Base-by-base conservation (phyloP, 2,329 filamentous ascomycete species). In the Scedosporium minutisporum region DNA sequence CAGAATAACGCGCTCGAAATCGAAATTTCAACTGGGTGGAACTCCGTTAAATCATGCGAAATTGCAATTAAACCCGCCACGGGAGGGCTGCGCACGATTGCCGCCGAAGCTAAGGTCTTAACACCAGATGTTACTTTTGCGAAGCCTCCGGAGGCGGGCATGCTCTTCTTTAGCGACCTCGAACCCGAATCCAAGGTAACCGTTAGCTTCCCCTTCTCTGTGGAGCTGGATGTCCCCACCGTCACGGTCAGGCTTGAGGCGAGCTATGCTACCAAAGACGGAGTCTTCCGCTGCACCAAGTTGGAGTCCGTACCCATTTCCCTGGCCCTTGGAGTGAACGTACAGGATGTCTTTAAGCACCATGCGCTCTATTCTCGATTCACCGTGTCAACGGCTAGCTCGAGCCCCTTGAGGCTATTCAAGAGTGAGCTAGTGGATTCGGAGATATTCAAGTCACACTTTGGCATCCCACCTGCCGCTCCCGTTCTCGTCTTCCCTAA, bases 261-360 rank as follows among this genome's bases (percentile, higher is more conserved):
- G 9, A 80, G 78, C 0, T 96, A 95, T 70, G 82, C 82, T 2
- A 93, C 90, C 0, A 78, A 85, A 0, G 76, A 83, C 2, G 89
- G 87, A 2, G 79, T 77, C 6, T 90, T 91, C 66, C 79, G 81
- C 62, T 88, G 87, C 70, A 82, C 85, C 16, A 83, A 82, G 16
- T 80, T 81, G 6, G 82, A 84, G 55, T 21, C 80, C 3, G 80
- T 96, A 21, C 82, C 87, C 2, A 88, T 95, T 1, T 83, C 89
- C 1, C 79, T 99, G 4, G 90, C 91, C 0, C 80, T 99, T 3
- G 93, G 93, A 3, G 95, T 99, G 65, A 97, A 97, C 67, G 95
- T 99, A 5, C 93, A 97, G 69, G 95, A 99, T 68, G 85, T 96
- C 29, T 97, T 97, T 78, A 96, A 96, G 71, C 86, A 91, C 65